phyloP scores from a whole-genome alignment of 129 eudicot genomes.

The Flaveria trinervia region DNA sequence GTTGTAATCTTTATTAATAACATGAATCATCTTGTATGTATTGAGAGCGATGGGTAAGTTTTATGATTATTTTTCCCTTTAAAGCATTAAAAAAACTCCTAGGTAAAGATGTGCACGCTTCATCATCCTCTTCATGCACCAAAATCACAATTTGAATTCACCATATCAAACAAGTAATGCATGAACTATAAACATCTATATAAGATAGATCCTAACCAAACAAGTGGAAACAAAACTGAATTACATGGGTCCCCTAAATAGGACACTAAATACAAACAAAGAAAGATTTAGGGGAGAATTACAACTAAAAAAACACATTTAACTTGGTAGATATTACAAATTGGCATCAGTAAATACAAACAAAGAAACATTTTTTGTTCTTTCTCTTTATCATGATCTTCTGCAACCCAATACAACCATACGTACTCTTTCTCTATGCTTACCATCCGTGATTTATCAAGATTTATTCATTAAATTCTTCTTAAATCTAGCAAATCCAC shows the following conservation, averaged over 20 bases:
- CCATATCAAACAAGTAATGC: not conserved
- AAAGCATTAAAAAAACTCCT: no score
- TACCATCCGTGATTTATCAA: not conserved
- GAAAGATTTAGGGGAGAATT: slow-evolving; percentile 9
- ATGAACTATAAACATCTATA: not conserved
- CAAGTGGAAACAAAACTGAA: slow-evolving; percentile 20
- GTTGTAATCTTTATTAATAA: no score
- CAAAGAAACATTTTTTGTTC: not conserved
- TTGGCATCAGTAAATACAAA: slow-evolving; percentile 10
- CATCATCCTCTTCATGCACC: not conserved
- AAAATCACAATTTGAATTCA: not conserved
- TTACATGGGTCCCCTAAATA: not conserved
- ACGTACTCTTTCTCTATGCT: slow-evolving; percentile 23
- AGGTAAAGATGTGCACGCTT: no score
- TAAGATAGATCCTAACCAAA: not conserved
- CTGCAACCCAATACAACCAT: slow-evolving; percentile 8
- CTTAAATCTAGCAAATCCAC: not conserved
- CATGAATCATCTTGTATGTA: no score
- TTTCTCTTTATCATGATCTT: not conserved
- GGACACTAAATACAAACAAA: not conserved
- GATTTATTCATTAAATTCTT: slow-evolving; percentile 9
- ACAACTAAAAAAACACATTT: slow-evolving; percentile 25
- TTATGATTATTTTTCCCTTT: no score
- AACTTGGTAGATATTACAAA: slow-evolving; percentile 3
- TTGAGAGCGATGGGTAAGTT: no score